A percentile compares a stretch with the other conserved stretches of the same genome.
Conservation (phyloP, 2,329 filamentous ascomycete genomes). For the Nemania sp. region DNA sequence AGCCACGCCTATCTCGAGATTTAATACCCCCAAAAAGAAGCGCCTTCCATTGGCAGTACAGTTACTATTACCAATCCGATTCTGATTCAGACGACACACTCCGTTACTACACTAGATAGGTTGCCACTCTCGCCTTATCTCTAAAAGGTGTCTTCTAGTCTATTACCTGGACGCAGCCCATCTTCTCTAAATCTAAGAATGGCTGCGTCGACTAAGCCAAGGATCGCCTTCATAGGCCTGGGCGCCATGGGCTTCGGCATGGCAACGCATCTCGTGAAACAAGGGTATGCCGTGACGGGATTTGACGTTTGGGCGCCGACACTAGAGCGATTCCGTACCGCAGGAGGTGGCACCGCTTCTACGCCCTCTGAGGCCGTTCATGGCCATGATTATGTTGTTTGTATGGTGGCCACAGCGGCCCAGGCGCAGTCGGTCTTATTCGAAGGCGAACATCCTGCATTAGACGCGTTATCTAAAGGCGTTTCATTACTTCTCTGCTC, state of each 20-base stretch:
- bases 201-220: slow-evolving; percentile 52
- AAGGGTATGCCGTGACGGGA: slow-evolving; percentile 75
- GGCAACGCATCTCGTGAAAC: slow-evolving; percentile 77
- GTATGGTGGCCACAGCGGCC: slow-evolving; percentile 80
- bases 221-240: slow-evolving; percentile 77
- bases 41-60: too few species aligned
- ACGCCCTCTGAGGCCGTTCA: slow-evolving; percentile 72
- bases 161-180: background rate
- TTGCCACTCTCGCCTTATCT: background rate
- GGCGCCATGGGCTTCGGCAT: slow-evolving; percentile 87
- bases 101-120: background rate
- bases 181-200: slow-evolving; percentile 20
- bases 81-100: background rate
- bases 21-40: background rate
- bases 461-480: slow-evolving; percentile 64
- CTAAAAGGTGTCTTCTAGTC: background rate
- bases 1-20: slow-evolving; percentile 2
- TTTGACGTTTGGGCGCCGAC: slow-evolving; percentile 78
- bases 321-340: slow-evolving; percentile 72
- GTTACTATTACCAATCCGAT: slow-evolving; percentile 8
- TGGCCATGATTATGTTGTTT: slow-evolving; percentile 71
- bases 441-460: slow-evolving; percentile 64
- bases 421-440: slow-evolving; percentile 77
- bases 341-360: slow-evolving; percentile 69
- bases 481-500: slow-evolving; percentile 75